Conservation (phyloP, 306 rosid species). For the Datisca glomerata region DNA sequence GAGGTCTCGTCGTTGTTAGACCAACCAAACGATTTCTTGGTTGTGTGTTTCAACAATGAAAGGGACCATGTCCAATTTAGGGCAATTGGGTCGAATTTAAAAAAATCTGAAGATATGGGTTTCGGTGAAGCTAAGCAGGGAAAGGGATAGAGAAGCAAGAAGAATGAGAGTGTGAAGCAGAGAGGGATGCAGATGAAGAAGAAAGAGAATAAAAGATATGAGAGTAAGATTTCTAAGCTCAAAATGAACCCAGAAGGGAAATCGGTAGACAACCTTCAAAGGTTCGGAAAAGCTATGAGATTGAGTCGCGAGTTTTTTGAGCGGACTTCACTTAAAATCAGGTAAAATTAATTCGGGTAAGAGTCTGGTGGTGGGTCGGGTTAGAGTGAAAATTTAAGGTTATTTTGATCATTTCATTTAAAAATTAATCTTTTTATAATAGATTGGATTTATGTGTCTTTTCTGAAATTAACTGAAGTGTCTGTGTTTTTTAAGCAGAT, state of each 20-base stretch:
- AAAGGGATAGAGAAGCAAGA: slow-evolving; percentile 19
- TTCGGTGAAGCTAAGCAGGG: slow-evolving; percentile 25
- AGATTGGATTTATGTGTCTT: too few species aligned
- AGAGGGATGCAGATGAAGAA: slow-evolving; percentile 12
- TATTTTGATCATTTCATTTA: too few species aligned
- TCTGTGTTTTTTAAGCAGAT: too few species aligned
- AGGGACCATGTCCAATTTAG: not conserved
- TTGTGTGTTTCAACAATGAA: slow-evolving; percentile 22
- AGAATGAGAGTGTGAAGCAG: slow-evolving; percentile 8
- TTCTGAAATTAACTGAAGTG: too few species aligned
- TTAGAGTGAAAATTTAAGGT: too few species aligned
- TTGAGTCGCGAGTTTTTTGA: too few species aligned
- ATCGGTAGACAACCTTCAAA: slow-evolving; percentile 2
- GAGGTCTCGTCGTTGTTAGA: slow-evolving; percentile 35
- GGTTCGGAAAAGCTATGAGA: slow-evolving; percentile 12
- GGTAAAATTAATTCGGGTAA: too few species aligned
- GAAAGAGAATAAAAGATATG: slow-evolving; percentile 17
- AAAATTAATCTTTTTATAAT: too few species aligned
- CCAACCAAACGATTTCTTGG: slow-evolving; percentile 19
- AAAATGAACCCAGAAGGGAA: slow-evolving; percentile 53
- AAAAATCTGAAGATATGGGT: slow-evolving; percentile 16
- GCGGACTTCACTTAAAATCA: too few species aligned
- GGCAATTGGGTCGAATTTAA: slow-evolving; percentile 11
- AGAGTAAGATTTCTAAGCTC: slow-evolving; percentile 34
- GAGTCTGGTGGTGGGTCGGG: too few species aligned